These are phyloP conservation scores for Geotrichum klebahnii DNA, from an alignment of 1,139 yeast genomes.

Conservation along the genomic window DNA sequence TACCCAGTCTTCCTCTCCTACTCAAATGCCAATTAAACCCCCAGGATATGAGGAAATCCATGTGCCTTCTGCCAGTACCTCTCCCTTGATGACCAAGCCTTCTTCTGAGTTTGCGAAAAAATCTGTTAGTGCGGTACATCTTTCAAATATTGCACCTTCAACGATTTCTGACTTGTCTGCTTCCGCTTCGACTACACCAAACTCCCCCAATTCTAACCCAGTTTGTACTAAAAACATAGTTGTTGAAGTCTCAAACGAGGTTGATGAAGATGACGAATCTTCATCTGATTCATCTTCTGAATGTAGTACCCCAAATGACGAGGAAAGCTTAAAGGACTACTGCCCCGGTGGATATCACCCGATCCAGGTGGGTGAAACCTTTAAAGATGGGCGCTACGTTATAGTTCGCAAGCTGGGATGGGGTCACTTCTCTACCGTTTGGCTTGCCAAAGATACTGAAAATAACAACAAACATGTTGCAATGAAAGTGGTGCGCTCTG, in stretches of 20 bases:
- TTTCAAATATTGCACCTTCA: neutral
- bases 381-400: constrained; percentile 56
- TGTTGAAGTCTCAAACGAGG: neutral
- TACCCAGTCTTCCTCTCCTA: neutral
- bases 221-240: neutral
- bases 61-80: neutral
- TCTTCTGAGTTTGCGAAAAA: constrained; percentile 4
- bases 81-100: neutral
- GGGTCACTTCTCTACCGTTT: constrained; percentile 89
- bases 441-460: constrained; percentile 64
- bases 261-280: constrained; percentile 12
- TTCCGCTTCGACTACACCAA: constrained; percentile 2
- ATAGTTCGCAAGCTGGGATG: constrained; percentile 79
- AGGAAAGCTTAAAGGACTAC: constrained; percentile 71
- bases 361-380: constrained; percentile 66
- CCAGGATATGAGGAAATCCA: constrained; percentile 1
- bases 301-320: constrained; percentile 45
- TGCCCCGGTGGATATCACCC: constrained; percentile 86
- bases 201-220: neutral
- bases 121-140: constrained; percentile 10
- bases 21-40: neutral
- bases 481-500: constrained; percentile 74
- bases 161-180: neutral
- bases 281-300: constrained; percentile 14
- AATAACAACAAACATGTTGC: constrained; percentile 60